phyloP scores from a whole-genome alignment of 257 asterid species.

The Solanum neorickii region DNA sequence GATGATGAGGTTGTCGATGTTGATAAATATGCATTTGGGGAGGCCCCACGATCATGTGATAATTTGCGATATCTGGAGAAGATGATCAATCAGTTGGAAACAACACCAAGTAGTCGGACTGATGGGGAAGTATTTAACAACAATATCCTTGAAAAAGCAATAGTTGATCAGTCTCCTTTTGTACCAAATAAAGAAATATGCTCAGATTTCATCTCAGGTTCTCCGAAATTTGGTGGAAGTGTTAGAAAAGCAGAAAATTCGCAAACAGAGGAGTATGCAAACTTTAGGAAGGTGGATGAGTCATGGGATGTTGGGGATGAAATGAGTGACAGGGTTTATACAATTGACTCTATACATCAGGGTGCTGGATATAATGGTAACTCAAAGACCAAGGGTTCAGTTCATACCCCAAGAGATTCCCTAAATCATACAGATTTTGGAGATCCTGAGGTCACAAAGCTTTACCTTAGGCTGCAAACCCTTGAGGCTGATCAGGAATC shows the following conservation, averaged over 20 bases:
- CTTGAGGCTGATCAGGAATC: constrained; percentile 98
- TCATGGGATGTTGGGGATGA: constrained; percentile 60
- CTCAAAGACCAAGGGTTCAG: constrained; percentile 37
- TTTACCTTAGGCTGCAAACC: constrained; percentile 79
- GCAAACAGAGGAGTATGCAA: constrained; percentile 35
- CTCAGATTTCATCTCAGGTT: constrained; percentile 33
- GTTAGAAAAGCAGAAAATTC: constrained; percentile 39
- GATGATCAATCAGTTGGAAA: constrained; percentile 75
- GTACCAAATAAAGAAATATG: constrained; percentile 30
- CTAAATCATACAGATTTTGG: constrained; percentile 22
- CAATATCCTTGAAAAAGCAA: constrained; percentile 55
- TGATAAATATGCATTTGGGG: constrained; percentile 70
- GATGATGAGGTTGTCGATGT: constrained; percentile 51
- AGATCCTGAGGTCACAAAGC: constrained; percentile 71
- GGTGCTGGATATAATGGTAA: constrained; percentile 28
- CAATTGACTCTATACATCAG: constrained; percentile 72
- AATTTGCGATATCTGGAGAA: constrained; percentile 63
- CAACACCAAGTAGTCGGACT: constrained; percentile 50
- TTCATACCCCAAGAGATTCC: constrained; percentile 38
- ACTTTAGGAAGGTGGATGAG: constrained; percentile 39
- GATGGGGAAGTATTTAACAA: constrained; percentile 41
- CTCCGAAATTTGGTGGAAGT: constrained; percentile 47
- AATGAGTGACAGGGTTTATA: constrained; percentile 65
- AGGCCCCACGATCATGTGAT: constrained; percentile 47
- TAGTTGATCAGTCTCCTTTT: constrained; percentile 74